phyloP scores from a whole-genome alignment of 2,329 filamentous ascomycete genomes.

The Ascomycota sp. region DNA sequence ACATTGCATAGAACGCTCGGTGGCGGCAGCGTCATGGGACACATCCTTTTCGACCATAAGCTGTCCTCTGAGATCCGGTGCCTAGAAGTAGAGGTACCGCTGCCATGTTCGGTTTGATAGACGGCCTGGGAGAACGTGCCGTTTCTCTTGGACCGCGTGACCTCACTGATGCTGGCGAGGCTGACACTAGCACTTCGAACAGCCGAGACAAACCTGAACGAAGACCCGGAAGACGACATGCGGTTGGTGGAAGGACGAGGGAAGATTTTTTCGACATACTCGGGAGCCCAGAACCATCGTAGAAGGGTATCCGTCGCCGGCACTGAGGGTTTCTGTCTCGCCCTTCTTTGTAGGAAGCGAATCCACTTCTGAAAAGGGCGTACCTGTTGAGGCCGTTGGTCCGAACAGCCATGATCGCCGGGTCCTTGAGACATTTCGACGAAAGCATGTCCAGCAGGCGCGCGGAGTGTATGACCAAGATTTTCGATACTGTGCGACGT shows the following conservation, averaged over 20 bases:
- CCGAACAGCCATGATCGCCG: background rate
- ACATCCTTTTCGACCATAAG: slow-evolving; percentile 33
- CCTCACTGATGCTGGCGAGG: slow-evolving; percentile 49
- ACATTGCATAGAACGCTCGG: slow-evolving; percentile 51
- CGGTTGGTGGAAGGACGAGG: slow-evolving; percentile 1
- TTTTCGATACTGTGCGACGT: slow-evolving; percentile 17
- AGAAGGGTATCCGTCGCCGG: slow-evolving; percentile 2
- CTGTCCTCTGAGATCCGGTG: slow-evolving; percentile 47
- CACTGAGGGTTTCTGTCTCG: slow-evolving; percentile 14
- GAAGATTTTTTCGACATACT: background rate
- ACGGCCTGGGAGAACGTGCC: slow-evolving; percentile 29
- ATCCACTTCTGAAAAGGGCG: slow-evolving; percentile 54
- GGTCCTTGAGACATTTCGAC: slow-evolving; percentile 1
- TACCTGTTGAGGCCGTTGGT: slow-evolving; percentile 3
- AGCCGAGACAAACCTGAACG: slow-evolving; percentile 59
- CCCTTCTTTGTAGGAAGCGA: slow-evolving; percentile 42
- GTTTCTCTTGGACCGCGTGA: slow-evolving; percentile 36
- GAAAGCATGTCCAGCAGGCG: background rate
- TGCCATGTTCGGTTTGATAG: slow-evolving; percentile 41
- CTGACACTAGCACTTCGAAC: slow-evolving; percentile 69
- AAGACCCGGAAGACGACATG: slow-evolving; percentile 44
- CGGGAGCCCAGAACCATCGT: background rate
- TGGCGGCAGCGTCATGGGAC: slow-evolving; percentile 44
- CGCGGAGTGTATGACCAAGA: slow-evolving; percentile 1
- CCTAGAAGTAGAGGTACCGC: slow-evolving; percentile 36